phyloP scores from a whole-genome alignment of 768 basidiomycete species.

The Leucocoprinus sp. region DNA sequence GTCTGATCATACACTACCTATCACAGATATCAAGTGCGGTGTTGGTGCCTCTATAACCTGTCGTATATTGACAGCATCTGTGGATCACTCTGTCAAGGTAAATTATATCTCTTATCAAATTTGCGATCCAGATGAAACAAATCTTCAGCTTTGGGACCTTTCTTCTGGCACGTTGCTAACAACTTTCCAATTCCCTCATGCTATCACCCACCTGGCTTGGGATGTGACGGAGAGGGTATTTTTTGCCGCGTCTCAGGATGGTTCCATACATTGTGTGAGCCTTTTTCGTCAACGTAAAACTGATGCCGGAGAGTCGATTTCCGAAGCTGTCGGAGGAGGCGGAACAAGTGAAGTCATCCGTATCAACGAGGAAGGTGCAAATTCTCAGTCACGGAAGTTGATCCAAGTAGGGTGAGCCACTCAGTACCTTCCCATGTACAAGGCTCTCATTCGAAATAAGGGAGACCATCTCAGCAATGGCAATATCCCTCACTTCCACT shows the following conservation, averaged over 20 bases:
- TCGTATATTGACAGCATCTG: slow-evolving; percentile 69
- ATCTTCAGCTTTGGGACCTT: slow-evolving; percentile 74
- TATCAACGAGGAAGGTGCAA: slow-evolving; percentile 47
- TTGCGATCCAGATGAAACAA: slow-evolving; percentile 10
- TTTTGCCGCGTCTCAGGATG: slow-evolving; percentile 74
- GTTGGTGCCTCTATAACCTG: slow-evolving; percentile 71
- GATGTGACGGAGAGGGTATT: slow-evolving; percentile 84
- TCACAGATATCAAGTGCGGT: slow-evolving; percentile 77
- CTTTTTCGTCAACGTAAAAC: slow-evolving; percentile 59
- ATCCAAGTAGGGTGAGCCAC: slow-evolving; percentile 58
- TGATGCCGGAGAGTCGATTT: slow-evolving; percentile 39
- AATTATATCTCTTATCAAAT: background rate
- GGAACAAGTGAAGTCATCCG: slow-evolving; percentile 66
- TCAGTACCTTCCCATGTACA: background rate
- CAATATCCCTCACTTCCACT: slow-evolving; percentile 71
- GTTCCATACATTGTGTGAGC: slow-evolving; percentile 73
- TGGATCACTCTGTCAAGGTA: slow-evolving; percentile 92
- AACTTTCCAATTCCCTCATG: slow-evolving; percentile 81
- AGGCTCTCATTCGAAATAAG: slow-evolving; percentile 28
- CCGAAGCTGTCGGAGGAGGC: slow-evolving; percentile 70
- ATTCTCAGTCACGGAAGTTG: slow-evolving; percentile 45
- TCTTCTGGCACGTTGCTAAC: slow-evolving; percentile 67
- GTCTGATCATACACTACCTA: slow-evolving; percentile 86
- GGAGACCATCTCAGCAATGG: slow-evolving; percentile 61
- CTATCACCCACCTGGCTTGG: slow-evolving; percentile 63